A percentile compares a stretch with the other conserved stretches of the same genome.
Conservation (phyloP, 179 eudicot genomes). For the Beta corolliflora region DNA sequence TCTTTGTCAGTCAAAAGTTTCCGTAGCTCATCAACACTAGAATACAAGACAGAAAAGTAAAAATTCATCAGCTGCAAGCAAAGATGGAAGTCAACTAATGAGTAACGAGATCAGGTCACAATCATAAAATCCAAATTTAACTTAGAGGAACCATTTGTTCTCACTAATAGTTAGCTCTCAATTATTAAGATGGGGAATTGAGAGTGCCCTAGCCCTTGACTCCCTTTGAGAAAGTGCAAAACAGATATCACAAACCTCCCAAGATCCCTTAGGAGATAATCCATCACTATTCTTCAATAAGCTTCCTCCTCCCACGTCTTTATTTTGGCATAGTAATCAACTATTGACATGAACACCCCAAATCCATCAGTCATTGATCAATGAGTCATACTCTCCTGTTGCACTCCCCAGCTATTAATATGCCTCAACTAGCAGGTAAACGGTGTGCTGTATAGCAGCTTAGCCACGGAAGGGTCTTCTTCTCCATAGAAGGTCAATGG, state of each 20-base stretch:
- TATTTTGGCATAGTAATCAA: background rate
- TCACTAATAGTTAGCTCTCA: too few relatives aligned
- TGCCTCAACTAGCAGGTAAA: background rate
- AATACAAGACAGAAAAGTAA: background rate
- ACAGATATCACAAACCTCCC: too few relatives aligned
- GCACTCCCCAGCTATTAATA: background rate
- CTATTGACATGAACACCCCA: background rate
- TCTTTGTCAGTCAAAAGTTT: conserved; percentile 81
- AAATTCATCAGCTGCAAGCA: background rate
- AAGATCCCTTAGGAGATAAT: background rate
- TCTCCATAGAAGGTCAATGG: too few relatives aligned
- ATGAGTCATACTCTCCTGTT: background rate
- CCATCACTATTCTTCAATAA: background rate
- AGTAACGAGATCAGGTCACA: background rate
- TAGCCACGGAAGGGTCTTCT: background rate
- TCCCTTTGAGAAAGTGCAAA: too few relatives aligned
- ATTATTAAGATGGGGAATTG: too few relatives aligned
- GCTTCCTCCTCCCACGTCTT: background rate
- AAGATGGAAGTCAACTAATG: background rate
- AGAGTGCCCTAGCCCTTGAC: too few relatives aligned
- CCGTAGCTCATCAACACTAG: conserved; percentile 72
- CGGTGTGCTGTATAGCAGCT: background rate
- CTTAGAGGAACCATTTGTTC: too few relatives aligned
- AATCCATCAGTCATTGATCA: background rate
- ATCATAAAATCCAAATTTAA: background rate